A percentile compares a stretch with the other conserved stretches of the same genome.
These are phyloP conservation scores for Phialophora macrospora DNA, from an alignment of 2,329 filamentous ascomycete species.

Conservation along the genomic window DNA sequence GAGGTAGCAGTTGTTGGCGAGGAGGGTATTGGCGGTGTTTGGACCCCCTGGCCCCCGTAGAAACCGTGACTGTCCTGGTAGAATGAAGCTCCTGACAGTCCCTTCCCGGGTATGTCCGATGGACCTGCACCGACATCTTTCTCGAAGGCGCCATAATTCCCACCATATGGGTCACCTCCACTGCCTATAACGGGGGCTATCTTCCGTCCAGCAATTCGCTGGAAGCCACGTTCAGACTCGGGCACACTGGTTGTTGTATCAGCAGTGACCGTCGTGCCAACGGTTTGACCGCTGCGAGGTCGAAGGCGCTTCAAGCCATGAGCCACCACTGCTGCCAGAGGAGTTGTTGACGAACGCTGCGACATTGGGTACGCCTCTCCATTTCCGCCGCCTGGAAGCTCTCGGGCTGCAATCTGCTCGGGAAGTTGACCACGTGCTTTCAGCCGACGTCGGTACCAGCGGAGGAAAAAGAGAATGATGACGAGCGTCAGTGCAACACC, in stretches of 20 bases:
- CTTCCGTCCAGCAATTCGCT: conserved; percentile 56
- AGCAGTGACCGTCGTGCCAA: conserved; percentile 44
- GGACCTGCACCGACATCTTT: conserved; percentile 36
- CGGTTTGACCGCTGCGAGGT: conserved; percentile 44
- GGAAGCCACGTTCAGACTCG: conserved; percentile 54
- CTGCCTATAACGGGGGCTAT: conserved; percentile 53
- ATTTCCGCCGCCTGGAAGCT: conserved; percentile 27
- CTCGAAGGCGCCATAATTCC: conserved; percentile 39
- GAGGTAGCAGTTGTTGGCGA: conserved; percentile 32
- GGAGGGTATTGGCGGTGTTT: conserved; percentile 31
- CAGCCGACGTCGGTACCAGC: conserved; percentile 54
- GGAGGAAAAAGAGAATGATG: conserved; percentile 58
- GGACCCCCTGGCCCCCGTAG: conserved; percentile 35
- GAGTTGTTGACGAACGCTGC: conserved; percentile 47
- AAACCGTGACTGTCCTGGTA: conserved; percentile 42
- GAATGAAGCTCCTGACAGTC: conserved; percentile 41
- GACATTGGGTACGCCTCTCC: conserved; percentile 40
- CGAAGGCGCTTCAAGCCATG: conserved; percentile 46
- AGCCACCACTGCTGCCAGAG: conserved; percentile 48
- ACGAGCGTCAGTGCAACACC: conserved; percentile 59
- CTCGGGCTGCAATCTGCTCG: conserved; percentile 37
- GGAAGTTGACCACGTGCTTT: conserved; percentile 39
- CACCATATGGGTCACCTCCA: conserved; percentile 54
- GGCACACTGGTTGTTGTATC: conserved; percentile 34
- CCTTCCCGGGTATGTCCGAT: conserved; percentile 32